phyloP scores from a whole-genome alignment of 371 early-diverging fungal species.

The Mucor mucedo region DNA sequence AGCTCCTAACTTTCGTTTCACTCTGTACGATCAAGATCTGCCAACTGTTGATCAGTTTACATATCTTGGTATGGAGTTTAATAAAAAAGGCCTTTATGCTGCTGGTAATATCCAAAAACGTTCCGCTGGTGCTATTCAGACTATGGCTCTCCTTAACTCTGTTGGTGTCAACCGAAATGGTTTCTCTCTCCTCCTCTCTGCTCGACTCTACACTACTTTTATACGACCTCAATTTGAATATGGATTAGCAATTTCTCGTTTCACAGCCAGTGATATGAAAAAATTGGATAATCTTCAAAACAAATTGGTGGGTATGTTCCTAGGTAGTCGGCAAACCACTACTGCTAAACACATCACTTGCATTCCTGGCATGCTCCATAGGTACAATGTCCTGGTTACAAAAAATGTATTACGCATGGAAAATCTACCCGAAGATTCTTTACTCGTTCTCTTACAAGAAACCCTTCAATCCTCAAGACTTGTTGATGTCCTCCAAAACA shows the following conservation, averaged over 20 bases:
- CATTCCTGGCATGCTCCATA: neutral
- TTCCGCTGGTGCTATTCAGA: neutral
- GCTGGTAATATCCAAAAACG: neutral
- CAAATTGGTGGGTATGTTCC: neutral
- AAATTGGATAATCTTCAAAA: neutral
- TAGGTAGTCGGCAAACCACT: neutral
- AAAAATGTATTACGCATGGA: neutral
- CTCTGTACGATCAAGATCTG: constrained; percentile 17
- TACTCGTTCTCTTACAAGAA: neutral
- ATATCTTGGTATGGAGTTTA: constrained; percentile 25
- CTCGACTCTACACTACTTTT: neutral
- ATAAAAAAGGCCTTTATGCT: neutral
- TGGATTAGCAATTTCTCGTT: neutral
- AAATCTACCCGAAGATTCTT: neutral
- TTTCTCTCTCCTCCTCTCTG: neutral
- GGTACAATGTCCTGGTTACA: neutral
- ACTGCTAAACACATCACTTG: constrained; percentile 4
- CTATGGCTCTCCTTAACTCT: constrained; percentile 7
- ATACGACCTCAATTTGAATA: constrained; percentile 3
- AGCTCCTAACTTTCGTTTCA: neutral
- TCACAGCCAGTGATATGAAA: neutral
- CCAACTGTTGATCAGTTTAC: constrained; percentile 16
- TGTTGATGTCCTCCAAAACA: neutral
- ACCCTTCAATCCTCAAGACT: neutral
- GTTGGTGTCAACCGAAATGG: neutral